phyloP scores from a whole-genome alignment of 768 basidiomycete genomes.

The Russula vinacea region DNA sequence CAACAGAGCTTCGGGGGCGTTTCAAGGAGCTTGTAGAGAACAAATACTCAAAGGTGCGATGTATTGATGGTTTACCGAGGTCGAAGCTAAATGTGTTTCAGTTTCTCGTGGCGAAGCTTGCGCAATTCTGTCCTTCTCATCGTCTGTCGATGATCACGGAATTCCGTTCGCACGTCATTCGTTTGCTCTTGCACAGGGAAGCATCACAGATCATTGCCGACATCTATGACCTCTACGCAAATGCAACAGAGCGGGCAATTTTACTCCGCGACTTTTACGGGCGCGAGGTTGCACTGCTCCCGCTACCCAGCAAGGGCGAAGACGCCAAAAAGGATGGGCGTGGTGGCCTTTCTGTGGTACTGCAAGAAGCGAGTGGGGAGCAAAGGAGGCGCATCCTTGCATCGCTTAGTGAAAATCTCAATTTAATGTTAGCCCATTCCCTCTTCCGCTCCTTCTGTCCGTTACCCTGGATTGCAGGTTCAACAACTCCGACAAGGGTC shows the following conservation, averaged over 20 bases:
- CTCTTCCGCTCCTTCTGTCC: not conserved
- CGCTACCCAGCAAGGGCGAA: conserved; percentile 44
- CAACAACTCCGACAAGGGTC: conserved; percentile 88
- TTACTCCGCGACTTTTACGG: conserved; percentile 88
- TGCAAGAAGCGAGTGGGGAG: conserved; percentile 63
- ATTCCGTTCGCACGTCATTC: conserved; percentile 71
- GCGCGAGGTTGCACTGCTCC: conserved; percentile 77
- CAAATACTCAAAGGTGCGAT: conserved; percentile 82
- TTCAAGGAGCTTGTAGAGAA: conserved; percentile 77
- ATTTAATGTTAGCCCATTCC: conserved; percentile 57
- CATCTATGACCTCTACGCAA: conserved; percentile 82
- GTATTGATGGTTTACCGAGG: not conserved
- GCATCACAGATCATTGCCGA: conserved; percentile 83
- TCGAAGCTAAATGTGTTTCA: conserved; percentile 34
- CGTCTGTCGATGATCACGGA: conserved; percentile 74
- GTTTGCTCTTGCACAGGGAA: conserved; percentile 79
- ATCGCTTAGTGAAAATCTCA: conserved; percentile 70
- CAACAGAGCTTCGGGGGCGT: conserved; percentile 75
- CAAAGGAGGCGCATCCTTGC: conserved; percentile 62
- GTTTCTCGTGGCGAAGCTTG: conserved; percentile 81
- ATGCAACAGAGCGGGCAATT: conserved; percentile 77
- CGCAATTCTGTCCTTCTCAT: conserved; percentile 69
- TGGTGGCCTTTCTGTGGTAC: conserved; percentile 63
- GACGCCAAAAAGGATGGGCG: conserved; percentile 62
- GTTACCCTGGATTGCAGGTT: conserved; percentile 50